A percentile compares a stretch with the other conserved stretches of the same genome.
These are phyloP conservation scores for Colletotrichum theobromicola DNA, from an alignment of 2,329 filamentous ascomycete species.

Conservation along the genomic window DNA sequence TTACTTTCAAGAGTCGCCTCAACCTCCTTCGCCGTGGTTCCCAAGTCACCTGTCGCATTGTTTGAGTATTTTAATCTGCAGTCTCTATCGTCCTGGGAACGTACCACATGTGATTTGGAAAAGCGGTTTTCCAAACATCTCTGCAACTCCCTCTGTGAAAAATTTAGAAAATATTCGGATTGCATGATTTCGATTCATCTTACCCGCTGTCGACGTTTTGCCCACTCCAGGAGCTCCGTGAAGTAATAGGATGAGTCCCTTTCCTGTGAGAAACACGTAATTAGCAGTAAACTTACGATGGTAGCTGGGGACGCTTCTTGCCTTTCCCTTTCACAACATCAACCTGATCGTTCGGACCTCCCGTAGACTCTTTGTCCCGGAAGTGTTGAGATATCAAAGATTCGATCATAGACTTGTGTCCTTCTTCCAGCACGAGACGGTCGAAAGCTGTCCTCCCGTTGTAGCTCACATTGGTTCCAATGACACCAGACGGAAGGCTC, in stretches of 20 bases:
- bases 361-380: neutral
- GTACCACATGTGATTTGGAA: neutral
- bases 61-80: accelerated
- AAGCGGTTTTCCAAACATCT: neutral
- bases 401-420: neutral
- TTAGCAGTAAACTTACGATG: neutral
- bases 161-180: too few relatives aligned
- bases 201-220: neutral
- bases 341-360: accelerated
- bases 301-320: accelerated
- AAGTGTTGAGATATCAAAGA: neutral
- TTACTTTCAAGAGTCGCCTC: neutral
- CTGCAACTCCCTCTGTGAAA: neutral
- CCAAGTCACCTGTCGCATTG: neutral
- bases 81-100: accelerated
- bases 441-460: neutral
- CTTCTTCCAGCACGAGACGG: neutral
- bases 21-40: neutral
- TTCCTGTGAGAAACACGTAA: neutral
- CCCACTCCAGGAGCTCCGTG: neutral
- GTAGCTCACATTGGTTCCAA: neutral
- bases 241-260: neutral
- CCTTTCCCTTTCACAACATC: neutral
- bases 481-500: accelerated
- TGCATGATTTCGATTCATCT: too few relatives aligned